Evolutionary conservation across 2,329 filamentous ascomycete species (phyloP), one percentile per base, ranked within the genome.

Genomic region (Hypoxylon sp.): DNA sequence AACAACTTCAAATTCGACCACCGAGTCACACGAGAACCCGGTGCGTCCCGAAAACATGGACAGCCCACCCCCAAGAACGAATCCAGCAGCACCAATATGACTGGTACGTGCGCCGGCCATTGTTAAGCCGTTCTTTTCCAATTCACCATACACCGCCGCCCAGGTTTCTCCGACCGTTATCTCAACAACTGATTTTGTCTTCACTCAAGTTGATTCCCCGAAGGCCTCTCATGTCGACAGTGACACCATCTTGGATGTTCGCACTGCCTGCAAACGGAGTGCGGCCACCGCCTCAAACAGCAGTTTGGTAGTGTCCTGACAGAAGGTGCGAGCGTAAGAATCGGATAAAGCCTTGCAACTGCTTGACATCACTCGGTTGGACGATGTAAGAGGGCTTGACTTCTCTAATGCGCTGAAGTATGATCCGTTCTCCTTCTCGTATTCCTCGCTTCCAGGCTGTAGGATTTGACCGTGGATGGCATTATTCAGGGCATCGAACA

Each of bases 391-490:
- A 60, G 10, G 68, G 69, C 17, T 61, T 61, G 8, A 68, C 20
- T 56, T 67, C 39, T 70, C 67, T 32, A 69, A 70, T 6, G 68
- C 69, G 39, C 67, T 70, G 43, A 70, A 69, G 57, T 71, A 71
- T 11, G 67, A 70, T 1, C 59, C 43, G 6, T 70, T 70, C n/a
- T 48, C 44, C 15, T 57, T 17, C 19, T 70, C 46, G 13, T 67
- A 70, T 39, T 67, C 62, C 26, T 65, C 43, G 48, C 54, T 70
- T 1, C 65, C 68, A n/a, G 74, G 73, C 19, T 56, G 48, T 30
- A 65, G 17, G 26, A 64, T 30, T 59, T 59, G 41, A 28, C 44
- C 52, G 47, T 20, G n/a, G 52, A 55, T 26, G 6, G 47, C 20
- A 2, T 19, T 41, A 19, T 32, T 51, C 20, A 59, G 30, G 26